Conservation (phyloP, 164 flowering plant genomes). For the Nelumbo lutea region DNA sequence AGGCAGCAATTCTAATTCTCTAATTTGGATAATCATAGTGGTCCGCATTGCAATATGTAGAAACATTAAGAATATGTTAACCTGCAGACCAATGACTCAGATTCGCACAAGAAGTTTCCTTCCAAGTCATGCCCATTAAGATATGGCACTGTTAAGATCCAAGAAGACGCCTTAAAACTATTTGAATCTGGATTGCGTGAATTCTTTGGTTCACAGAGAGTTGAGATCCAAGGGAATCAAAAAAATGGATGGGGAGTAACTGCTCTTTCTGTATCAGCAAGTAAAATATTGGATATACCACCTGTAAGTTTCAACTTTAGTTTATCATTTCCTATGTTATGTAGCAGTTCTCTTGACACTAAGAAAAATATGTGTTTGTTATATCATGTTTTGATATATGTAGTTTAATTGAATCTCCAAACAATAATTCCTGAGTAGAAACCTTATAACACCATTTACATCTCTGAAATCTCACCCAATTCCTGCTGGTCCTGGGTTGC, state of each 20-base stretch:
- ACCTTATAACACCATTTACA: too few species aligned
- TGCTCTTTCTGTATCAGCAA: constrained; percentile 75
- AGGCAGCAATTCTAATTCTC: not conserved
- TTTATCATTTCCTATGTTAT: not conserved
- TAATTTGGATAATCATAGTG: not conserved
- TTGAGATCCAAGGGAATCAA: constrained; percentile 32
- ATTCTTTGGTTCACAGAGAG: constrained; percentile 42
- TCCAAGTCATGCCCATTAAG: constrained; percentile 89
- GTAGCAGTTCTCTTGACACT: not conserved
- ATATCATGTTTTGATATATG: too few species aligned
- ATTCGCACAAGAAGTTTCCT: constrained; percentile 72
- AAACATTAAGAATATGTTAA: constrained; percentile 12
- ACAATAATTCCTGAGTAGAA: too few species aligned
- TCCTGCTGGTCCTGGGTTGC: too few species aligned
- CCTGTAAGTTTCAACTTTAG: constrained; percentile 46
- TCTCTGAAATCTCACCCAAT: too few species aligned
- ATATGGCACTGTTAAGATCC: constrained; percentile 77
- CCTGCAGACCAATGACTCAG: constrained; percentile 48
- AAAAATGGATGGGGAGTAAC: constrained; percentile 67
- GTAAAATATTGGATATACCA: constrained; percentile 69
- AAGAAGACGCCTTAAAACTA: constrained; percentile 74
- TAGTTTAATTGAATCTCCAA: too few species aligned
- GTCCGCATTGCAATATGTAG: not conserved
- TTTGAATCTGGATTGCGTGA: constrained; percentile 83
- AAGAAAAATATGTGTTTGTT: not conserved